phyloP scores from a whole-genome alignment of 176 grass and related monocot genomes.

The Elaeis guineensis region DNA sequence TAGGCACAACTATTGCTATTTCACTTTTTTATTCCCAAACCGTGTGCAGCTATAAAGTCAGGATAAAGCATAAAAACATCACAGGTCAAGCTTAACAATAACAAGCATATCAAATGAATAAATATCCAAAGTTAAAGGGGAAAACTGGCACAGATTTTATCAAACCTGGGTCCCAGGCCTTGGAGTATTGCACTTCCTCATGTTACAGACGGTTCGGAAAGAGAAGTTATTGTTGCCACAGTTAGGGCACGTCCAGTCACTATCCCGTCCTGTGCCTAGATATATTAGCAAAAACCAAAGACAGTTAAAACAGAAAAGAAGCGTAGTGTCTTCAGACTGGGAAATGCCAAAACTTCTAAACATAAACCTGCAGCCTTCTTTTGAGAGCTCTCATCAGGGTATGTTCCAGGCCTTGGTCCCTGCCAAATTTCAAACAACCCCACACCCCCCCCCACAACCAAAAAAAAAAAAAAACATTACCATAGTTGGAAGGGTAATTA shows the following conservation, averaged over 20 bases:
- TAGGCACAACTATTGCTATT: too few relatives aligned
- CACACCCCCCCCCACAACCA: neutral
- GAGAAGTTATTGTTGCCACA: slow-evolving; percentile 77
- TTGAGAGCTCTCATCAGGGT: slow-evolving; percentile 71
- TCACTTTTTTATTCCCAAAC: too few relatives aligned
- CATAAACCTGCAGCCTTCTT: slow-evolving; percentile 62
- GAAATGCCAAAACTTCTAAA: neutral
- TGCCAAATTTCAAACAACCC: slow-evolving; percentile 10
- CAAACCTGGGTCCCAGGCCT: slow-evolving; percentile 75
- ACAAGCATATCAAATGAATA: too few relatives aligned
- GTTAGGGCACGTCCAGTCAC: slow-evolving; percentile 83
- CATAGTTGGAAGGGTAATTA: too few relatives aligned
- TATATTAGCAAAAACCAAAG: too few relatives aligned
- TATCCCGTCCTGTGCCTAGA: slow-evolving; percentile 67
- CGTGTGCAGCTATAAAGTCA: too few relatives aligned
- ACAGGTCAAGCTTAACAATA: too few relatives aligned
- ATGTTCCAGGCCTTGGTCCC: slow-evolving; percentile 53
- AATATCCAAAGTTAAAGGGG: too few relatives aligned
- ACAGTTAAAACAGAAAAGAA: too few relatives aligned
- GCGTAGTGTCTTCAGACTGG: too few relatives aligned
- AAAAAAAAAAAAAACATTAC: neutral
- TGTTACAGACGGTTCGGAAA: slow-evolving; percentile 82
- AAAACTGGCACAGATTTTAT: neutral
- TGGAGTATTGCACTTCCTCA: slow-evolving; percentile 86
- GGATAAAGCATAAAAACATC: too few relatives aligned